These are phyloP conservation scores for Kernera saxatilis DNA, from an alignment of 345 rosid species.

Conservation along the genomic window DNA sequence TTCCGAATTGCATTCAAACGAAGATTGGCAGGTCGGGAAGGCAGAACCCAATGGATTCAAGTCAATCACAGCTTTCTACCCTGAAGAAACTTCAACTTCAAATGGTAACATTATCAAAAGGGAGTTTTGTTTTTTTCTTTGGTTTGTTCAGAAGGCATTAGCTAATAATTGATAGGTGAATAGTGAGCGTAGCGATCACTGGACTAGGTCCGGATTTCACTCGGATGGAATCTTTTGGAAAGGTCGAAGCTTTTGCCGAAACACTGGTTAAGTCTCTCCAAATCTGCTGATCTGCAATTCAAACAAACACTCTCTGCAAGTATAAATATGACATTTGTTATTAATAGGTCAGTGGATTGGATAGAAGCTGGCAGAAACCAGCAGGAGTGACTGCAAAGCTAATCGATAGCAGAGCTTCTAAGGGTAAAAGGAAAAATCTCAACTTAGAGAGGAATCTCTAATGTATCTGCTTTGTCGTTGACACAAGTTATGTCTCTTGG, in stretches of 20 bases:
- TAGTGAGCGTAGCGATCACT: slow-evolving; percentile 40
- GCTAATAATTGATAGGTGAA: not conserved
- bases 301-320: not conserved
- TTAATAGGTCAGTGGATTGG: slow-evolving; percentile 74
- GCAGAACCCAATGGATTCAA: slow-evolving; percentile 79
- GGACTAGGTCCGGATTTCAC: slow-evolving; percentile 96
- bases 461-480: not conserved
- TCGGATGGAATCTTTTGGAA: slow-evolving; percentile 86
- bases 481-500: not conserved
- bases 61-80: slow-evolving; percentile 82
- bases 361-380: slow-evolving; percentile 90
- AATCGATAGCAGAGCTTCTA: slow-evolving; percentile 52
- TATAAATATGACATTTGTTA: not conserved
- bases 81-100: slow-evolving; percentile 51
- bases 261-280: slow-evolving; percentile 49
- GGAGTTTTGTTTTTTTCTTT: not conserved
- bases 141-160: not conserved
- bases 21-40: slow-evolving; percentile 70
- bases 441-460: not conserved
- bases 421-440: slow-evolving; percentile 37
- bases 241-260: slow-evolving; percentile 86
- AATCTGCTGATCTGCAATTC: not conserved
- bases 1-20: not conserved
- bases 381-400: slow-evolving; percentile 84
- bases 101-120: slow-evolving; percentile 40